Conservation (phyloP, 495 filamentous ascomycete genomes). For the Tetracladium marchalianum region DNA sequence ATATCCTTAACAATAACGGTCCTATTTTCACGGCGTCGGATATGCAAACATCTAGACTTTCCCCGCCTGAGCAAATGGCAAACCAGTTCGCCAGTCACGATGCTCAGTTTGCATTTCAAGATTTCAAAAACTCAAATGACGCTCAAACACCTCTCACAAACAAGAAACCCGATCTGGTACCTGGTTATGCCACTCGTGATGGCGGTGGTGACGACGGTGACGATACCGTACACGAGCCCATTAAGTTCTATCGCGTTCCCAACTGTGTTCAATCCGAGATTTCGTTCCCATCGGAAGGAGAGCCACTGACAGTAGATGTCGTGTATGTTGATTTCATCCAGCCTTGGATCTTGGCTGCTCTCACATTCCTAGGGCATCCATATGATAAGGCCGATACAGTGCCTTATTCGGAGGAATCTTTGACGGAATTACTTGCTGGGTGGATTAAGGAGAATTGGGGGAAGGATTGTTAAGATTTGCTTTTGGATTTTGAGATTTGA, state of each 20-base stretch:
- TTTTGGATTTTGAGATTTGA: not conserved
- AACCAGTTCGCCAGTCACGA: constrained; percentile 6
- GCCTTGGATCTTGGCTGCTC: constrained; percentile 61
- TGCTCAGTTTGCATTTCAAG: not conserved
- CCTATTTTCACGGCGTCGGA: constrained; percentile 12
- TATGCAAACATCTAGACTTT: constrained; percentile 6
- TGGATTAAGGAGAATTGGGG: constrained; percentile 81
- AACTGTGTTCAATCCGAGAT: constrained; percentile 69
- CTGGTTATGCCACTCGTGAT: constrained; percentile 85
- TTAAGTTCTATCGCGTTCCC: constrained; percentile 67
- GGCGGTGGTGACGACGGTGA: constrained; percentile 82
- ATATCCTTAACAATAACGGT: constrained; percentile 53
- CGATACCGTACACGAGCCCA: constrained; percentile 71
- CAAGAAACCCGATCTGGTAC: constrained; percentile 36
- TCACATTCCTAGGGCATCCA: constrained; percentile 54
- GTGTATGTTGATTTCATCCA: constrained; percentile 90
- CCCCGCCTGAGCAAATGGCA: constrained; percentile 17
- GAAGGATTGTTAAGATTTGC: constrained; percentile 31
- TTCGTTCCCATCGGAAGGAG: constrained; percentile 34
- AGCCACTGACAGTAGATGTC: constrained; percentile 68
- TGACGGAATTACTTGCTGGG: constrained; percentile 63
- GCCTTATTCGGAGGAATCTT: constrained; percentile 54
- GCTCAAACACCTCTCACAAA: constrained; percentile 7
- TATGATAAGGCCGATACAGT: constrained; percentile 50
- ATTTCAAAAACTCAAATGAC: not conserved